phyloP scores from a whole-genome alignment of 371 early-diverging fungal species.

The Mortierella sp. region DNA sequence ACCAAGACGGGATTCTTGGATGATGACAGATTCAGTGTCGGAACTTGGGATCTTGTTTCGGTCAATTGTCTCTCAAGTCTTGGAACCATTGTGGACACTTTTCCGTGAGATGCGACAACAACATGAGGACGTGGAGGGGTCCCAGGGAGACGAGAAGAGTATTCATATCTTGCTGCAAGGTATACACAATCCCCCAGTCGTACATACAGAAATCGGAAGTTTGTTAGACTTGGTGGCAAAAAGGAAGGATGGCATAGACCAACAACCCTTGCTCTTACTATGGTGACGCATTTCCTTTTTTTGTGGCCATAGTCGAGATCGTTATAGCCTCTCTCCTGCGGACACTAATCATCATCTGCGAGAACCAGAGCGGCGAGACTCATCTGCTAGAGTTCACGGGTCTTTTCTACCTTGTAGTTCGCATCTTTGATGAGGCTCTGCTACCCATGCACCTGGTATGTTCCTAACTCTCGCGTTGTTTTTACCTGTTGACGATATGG shows the following conservation, averaged over 20 bases:
- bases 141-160: background rate
- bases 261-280: background rate
- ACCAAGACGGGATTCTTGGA: background rate
- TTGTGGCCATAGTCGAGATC: background rate
- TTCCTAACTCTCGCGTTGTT: background rate
- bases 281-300: background rate
- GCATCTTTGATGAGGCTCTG: background rate
- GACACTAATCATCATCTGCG: background rate
- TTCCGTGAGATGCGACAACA: background rate
- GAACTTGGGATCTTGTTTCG: background rate
- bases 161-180: background rate
- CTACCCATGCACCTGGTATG: background rate
- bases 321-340: background rate
- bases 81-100: background rate
- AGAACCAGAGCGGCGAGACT: background rate
- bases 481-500: background rate
- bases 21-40: background rate
- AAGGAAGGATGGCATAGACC: background rate
- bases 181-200: background rate
- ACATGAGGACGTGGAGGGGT: background rate
- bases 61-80: background rate
- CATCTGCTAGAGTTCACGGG: background rate
- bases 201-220: background rate
- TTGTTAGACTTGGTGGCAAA: background rate
- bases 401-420: background rate